These are phyloP conservation scores for Dryadomyces quercivorus DNA, from an alignment of 2,329 filamentous ascomycete species.

Conservation along the genomic window DNA sequence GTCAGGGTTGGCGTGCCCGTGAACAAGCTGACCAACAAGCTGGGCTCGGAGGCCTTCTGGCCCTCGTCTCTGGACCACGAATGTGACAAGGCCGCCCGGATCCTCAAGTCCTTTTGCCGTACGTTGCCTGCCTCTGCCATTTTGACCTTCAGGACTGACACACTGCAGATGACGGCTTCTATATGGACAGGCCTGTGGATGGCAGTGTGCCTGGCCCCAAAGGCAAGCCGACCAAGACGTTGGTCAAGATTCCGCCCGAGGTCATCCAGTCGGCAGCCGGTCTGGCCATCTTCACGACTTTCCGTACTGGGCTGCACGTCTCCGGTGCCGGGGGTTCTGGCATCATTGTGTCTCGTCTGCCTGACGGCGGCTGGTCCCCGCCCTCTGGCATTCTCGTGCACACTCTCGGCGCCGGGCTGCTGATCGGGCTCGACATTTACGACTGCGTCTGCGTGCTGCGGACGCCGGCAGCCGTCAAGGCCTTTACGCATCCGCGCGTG, in stretches of 20 bases:
- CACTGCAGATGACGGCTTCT: constrained; percentile 20
- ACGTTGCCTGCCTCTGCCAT: constrained; percentile 40
- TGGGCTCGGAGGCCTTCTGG: constrained; percentile 63
- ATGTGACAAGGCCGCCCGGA: constrained; percentile 64
- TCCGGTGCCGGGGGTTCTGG: constrained; percentile 49
- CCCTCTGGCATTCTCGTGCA: constrained; percentile 60
- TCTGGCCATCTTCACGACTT: constrained; percentile 57
- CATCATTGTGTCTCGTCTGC: constrained; percentile 40
- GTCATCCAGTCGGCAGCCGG: constrained; percentile 48
- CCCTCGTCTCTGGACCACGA: constrained; percentile 64
- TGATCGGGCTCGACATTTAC: constrained; percentile 63
- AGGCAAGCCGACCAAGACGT: constrained; percentile 18
- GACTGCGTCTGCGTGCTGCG: constrained; percentile 67
- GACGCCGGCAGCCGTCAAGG: constrained; percentile 50
- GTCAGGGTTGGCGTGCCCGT: constrained; percentile 42
- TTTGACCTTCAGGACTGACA: not conserved
- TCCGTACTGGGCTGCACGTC: constrained; percentile 44
- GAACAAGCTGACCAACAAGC: constrained; percentile 56
- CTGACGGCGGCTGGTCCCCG: constrained; percentile 56
- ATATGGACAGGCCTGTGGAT: constrained; percentile 12
- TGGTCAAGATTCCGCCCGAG: constrained; percentile 24
- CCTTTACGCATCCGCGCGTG: constrained; percentile 52
- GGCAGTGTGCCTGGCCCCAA: constrained; percentile 13
- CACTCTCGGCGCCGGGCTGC: constrained; percentile 55
- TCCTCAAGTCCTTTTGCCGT: constrained; percentile 66